Evolutionary conservation across 768 basidiomycete species (phyloP), one percentile per base, ranked within the genome.

Genomic region (Inosperma sp.): DNA sequence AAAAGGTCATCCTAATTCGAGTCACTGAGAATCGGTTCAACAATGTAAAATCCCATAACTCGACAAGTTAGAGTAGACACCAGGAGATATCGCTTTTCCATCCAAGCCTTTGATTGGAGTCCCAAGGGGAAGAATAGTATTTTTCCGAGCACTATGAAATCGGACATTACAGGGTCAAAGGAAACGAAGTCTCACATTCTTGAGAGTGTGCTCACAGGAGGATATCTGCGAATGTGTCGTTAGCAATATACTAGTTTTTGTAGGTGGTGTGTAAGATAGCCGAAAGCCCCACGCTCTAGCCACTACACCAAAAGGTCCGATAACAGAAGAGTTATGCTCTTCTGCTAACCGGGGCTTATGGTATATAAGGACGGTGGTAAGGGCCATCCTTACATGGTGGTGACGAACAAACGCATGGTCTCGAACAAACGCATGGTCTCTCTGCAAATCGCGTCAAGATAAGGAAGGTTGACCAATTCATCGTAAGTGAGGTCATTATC

Each of bases 51-150:
- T 5, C 7, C n/a, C n/a, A n/a, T n/a, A 36, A 19, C 17, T 14
- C 30, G 14, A 61, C 59, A 61, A 21, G 25, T 59, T 39, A 5
- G 57, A 58, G 49, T 55, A 61, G n/a, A 61, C 46, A 10, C 60
- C 60, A 2, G 60, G 60, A 21, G 57, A 45, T 12, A 77, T 64
- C 5, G 66, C 58, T 17, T 58, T 51, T 7, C 76, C 76, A 55
- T 76, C 66, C 1, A 57, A 23, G 2, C 70, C 70, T 25, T 53
- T 52, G 33, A 79, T 59, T 0, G 75, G 73, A 4, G 55, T 57
- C 1, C 63, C 68, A 5, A 80, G 65, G 8, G 79, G 78, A 2
- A 80, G 58, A 7, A 75, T 49, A 14, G 60, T 56, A 46, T 75
- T 72, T 45, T 72, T 41, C 5, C 60, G 59, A 7, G 70, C 53